Evolutionary conservation across 768 basidiomycete genomes (phyloP).

Genomic region (Pulveroboletus frians): DNA sequence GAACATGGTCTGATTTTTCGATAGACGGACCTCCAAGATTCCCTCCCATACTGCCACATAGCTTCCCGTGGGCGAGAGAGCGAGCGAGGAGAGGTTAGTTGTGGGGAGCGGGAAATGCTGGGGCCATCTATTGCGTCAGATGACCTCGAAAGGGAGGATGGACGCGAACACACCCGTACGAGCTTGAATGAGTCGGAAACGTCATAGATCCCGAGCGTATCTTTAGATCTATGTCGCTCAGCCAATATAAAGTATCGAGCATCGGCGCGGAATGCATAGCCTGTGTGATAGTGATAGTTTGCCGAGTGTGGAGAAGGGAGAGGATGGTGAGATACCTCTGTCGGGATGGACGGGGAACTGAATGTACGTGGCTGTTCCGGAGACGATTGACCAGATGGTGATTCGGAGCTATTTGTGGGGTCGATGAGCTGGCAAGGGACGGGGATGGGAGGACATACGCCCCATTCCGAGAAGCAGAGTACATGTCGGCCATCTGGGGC

Average conservation of each 20-base stretch:
- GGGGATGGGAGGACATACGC: conserved; percentile 51
- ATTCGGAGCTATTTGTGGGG: conserved; percentile 60
- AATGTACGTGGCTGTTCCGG: conserved; percentile 73
- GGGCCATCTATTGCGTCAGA: conserved; percentile 13
- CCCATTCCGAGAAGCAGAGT: conserved; percentile 90
- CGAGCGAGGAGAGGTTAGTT: conserved; percentile 59
- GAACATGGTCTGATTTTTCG: background rate
- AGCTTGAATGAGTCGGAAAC: conserved; percentile 62
- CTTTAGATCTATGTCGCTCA: conserved; percentile 87
- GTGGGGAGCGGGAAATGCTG: conserved; percentile 87
- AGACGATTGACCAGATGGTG: conserved; percentile 78
- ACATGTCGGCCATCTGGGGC: conserved; percentile 78
- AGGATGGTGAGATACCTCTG: conserved; percentile 44
- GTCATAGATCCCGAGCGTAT: conserved; percentile 84
- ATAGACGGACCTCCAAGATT: conserved; percentile 64
- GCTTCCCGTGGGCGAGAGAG: conserved; percentile 73
- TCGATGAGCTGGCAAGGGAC: conserved; percentile 2
- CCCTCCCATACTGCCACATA: conserved; percentile 81
- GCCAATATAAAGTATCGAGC: conserved; percentile 81
- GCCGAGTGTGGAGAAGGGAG: background rate
- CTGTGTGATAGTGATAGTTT: conserved; percentile 32
- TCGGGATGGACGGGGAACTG: conserved; percentile 82
- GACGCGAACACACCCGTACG: conserved; percentile 46
- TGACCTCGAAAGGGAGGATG: conserved; percentile 11
- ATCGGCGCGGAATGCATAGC: conserved; percentile 74